Percentiles rank a stretch among this genome's conserved stretches.
Evolutionary conservation across 768 basidiomycete species (phyloP).

Genomic region (Lactarius psammicola): DNA sequence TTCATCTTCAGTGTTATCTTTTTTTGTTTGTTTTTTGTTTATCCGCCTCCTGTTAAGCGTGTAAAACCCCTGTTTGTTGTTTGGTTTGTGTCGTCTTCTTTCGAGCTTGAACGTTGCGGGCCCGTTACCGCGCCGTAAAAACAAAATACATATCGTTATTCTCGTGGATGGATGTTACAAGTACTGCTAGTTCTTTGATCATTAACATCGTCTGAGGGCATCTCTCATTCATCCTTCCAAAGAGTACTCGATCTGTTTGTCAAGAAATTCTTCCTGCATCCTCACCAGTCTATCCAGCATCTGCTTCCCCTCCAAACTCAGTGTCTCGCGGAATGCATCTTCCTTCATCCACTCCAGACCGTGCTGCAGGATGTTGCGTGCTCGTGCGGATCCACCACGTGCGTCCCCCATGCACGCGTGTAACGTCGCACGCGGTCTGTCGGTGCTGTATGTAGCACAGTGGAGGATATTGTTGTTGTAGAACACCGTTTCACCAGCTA

Average conservation of each 20-base stretch:
- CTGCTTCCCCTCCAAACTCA: conserved; percentile 45
- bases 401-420: conserved; percentile 67
- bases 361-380: conserved; percentile 74
- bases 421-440: conserved; percentile 56
- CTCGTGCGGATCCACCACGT: conserved; percentile 59
- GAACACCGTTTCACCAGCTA: conserved; percentile 75
- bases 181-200: neutral
- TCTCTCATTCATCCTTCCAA: conserved; percentile 33
- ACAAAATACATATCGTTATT: conserved; percentile 27
- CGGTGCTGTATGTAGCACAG: conserved; percentile 60
- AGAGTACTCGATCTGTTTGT: conserved; percentile 53
- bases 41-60: conserved; percentile 9
- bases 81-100: conserved; percentile 4
- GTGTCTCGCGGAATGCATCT: conserved; percentile 43
- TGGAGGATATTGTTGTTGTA: conserved; percentile 81
- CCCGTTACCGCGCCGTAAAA: neutral
- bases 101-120: conserved; percentile 11
- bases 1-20: neutral
- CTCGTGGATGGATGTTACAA: conserved; percentile 7
- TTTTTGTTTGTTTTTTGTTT: conserved; percentile 15
- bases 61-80: conserved; percentile 17
- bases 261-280: conserved; percentile 46
- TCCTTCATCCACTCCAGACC: conserved; percentile 69
- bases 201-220: neutral
- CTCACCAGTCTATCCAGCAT: conserved; percentile 61